Evolutionary conservation across 2,329 filamentous ascomycete genomes (phyloP).

Genomic region (Hypoxylon sp.): DNA sequence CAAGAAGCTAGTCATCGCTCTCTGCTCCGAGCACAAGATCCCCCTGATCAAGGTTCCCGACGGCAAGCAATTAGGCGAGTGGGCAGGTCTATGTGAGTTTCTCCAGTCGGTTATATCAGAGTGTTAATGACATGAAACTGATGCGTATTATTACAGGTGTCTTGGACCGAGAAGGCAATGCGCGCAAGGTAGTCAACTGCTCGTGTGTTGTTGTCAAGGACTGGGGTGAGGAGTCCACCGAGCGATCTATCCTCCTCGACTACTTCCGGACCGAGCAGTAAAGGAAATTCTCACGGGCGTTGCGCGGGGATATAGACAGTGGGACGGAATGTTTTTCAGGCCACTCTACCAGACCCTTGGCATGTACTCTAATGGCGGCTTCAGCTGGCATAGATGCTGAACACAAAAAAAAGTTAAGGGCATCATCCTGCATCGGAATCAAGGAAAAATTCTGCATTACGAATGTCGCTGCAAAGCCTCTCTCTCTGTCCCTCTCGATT

Average conservation of each 20-base stretch:
- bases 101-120: background rate
- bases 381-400: slow-evolving; percentile 61
- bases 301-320: slow-evolving; percentile 51
- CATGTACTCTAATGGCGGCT: slow-evolving; percentile 60
- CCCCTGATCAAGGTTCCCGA: slow-evolving; percentile 99
- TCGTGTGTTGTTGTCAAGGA: slow-evolving; percentile 99
- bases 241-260: slow-evolving; percentile 99
- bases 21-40: slow-evolving; percentile 99
- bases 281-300: slow-evolving; percentile 58
- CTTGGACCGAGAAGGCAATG: slow-evolving; percentile 98
- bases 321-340: slow-evolving; percentile 46
- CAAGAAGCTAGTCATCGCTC: slow-evolving; percentile 99
- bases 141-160: slow-evolving; percentile 74
- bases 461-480: slow-evolving; percentile 20
- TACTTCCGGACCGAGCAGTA: slow-evolving; percentile 98
- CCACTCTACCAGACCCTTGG: slow-evolving; percentile 47
- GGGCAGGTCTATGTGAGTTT: slow-evolving; percentile 97
- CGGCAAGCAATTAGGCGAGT: slow-evolving; percentile 99
- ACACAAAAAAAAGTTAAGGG: slow-evolving; percentile 38
- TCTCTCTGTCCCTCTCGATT: slow-evolving; percentile 22
- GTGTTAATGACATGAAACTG: slow-evolving; percentile 48
- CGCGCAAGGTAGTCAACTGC: slow-evolving; percentile 99
- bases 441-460: slow-evolving; percentile 56
- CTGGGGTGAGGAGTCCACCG: slow-evolving; percentile 99
- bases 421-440: slow-evolving; percentile 56